These are phyloP conservation scores for Sclerotiophoma versabilis DNA, from an alignment of 2,329 filamentous ascomycete species.

Conservation along the genomic window DNA sequence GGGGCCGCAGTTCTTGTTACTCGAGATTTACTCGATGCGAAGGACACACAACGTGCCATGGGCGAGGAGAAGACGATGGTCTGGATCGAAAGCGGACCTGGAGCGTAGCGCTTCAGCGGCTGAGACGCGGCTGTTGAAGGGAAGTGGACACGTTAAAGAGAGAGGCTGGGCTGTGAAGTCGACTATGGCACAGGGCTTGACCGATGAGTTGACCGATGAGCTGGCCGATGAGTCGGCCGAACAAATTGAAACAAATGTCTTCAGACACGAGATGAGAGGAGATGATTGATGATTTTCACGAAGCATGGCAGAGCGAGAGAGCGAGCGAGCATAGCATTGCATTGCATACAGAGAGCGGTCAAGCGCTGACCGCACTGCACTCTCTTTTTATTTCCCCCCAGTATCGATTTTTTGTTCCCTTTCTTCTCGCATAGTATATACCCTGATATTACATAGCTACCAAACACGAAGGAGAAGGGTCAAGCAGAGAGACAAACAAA, in stretches of 20 bases:
- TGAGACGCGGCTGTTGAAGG: background rate
- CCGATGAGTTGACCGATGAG: no score
- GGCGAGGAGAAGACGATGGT: slow-evolving; percentile 3
- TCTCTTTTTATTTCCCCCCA: background rate
- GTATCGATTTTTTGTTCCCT: background rate
- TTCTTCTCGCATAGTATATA: background rate
- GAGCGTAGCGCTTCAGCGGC: background rate
- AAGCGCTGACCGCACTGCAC: slow-evolving; percentile 13
- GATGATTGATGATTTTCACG: background rate
- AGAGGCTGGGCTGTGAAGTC: background rate
- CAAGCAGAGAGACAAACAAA: no score
- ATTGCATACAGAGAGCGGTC: slow-evolving; percentile 2
- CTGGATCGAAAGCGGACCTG: background rate
- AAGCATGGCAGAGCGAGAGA: background rate
- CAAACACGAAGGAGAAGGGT: no score
- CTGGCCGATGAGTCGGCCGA: no score
- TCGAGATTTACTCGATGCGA: slow-evolving; percentile 12
- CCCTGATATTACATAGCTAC: no score
- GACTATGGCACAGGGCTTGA: background rate
- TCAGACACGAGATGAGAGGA: background rate
- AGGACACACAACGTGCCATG: slow-evolving; percentile 6
- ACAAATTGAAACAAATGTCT: no score
- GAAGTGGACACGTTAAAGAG: background rate
- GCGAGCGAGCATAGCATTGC: background rate
- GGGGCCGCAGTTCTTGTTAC: slow-evolving; percentile 8